Base-by-base conservation (phyloP, 805 yeast species). In the Candida stauntonica region DNA sequence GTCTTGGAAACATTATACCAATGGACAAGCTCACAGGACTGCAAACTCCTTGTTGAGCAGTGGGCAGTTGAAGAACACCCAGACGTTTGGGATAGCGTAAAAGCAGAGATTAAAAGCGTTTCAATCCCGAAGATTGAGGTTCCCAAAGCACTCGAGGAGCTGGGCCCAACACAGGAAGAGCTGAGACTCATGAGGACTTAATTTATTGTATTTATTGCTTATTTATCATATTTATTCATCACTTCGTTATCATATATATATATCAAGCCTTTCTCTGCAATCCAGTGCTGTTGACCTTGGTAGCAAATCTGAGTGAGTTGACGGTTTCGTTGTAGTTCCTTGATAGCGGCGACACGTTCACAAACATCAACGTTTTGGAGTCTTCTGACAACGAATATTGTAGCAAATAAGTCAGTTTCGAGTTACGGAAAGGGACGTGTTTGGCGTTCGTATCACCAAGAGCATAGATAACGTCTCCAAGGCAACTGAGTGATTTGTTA, bases 381-480 rank as follows among this genome's bases (percentile, higher is more conserved):
- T 77, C 73, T 0, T 96, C 96, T 6, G 83, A 79, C 18, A 91
- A 67, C 13, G 96, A 87, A 54, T 85, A 79, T 52, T 88, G 93
- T 42, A 91, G 66, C 12, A 89, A 64, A 55, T 86, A 86, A 0
- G 99, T 91, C 54, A 91, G 72, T 57, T 93, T 93, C 7, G 96
- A 87, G 61, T 93, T 97, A 55, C 99, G 68, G 63, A 87, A 93
- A 0, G 99, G 99, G 15, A 93, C 75, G 58, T 93, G 98, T 32
- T 62, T 58, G 36, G 44, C 19, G 17, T 40, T 44, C 1, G 45
- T 29, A 73, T 56, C 91, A 1, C 78, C 77, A 28, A 87, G 66
- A 1, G 91, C 78, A 48, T 74, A 70, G 8, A 91, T 89, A 2
- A 91, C 99, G 61, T 88, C 96, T 3, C 96, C 96, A 14, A 91